Base-by-base conservation (phyloP, 345 rosid species). In the Syzygium aqueum region DNA sequence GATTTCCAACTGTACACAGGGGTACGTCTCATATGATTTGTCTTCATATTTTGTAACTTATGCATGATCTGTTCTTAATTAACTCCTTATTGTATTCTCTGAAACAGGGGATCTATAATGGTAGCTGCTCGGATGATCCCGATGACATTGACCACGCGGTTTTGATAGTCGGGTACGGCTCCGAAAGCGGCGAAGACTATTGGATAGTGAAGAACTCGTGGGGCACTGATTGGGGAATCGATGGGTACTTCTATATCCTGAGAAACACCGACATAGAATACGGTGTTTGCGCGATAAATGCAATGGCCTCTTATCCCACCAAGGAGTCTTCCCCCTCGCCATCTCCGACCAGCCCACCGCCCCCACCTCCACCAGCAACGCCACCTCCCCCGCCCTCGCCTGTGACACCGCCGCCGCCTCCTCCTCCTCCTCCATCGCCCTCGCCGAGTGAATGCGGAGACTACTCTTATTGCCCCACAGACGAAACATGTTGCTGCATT, bases 131-230 rank as follows among this genome's bases (percentile, higher is more conserved):
- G 3, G 88, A 85, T 22, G 23, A 95, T 87, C 96, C 97, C 7
- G 86, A 92, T 40, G 94, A 93, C 57, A 93, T 97, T 51, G 95
- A 97, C 91, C 98, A 95, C 84, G 98, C 97, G 1, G 95, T 94
- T 59, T 65, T 95, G 87, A 90, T 95, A 4, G 95, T 95, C 61
- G 99, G 99, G 11, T 97, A 92, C 28, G 98, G 94, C 27, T 92
- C 98, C 3, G 94, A 96, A 90, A 88, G 77, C 6, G 91, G 67
- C 49, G 95, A 94, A 85, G 92, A 95, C n/a, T 97, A 95, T 78
- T 97, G 98, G 99, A 93, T 97, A 9, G 96, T 93, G 88, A 95
- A 92, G 87, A 96, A 97, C 85, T 97, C 98, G 3, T 94, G 98
- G 96, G 98, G 98, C 37, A 93, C 96, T 21, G 91, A 88, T 12